A percentile compares a stretch with the other conserved stretches of the same genome.
Evolutionary conservation across 345 rosid genomes (phyloP).

Genomic region (Salix arbutifolia): DNA sequence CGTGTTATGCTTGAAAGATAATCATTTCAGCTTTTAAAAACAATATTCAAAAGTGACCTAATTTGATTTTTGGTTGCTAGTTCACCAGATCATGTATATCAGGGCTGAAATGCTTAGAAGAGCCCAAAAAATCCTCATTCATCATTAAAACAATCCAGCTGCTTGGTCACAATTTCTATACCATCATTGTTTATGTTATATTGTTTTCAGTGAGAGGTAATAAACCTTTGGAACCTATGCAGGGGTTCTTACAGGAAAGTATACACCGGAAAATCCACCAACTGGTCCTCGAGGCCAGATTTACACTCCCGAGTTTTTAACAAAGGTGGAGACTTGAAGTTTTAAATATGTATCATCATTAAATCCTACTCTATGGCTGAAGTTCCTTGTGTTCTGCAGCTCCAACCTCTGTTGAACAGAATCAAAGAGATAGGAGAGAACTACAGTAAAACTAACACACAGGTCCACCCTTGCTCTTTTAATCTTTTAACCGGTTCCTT

Average conservation of each 20-base stretch:
- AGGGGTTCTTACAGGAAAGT: conserved; percentile 95
- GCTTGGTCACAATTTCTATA: neutral
- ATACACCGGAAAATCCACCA: conserved; percentile 80
- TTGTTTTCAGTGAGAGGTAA: too few relatives aligned
- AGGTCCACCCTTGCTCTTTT: conserved; percentile 40
- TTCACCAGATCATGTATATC: neutral
- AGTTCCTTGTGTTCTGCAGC: conserved; percentile 42
- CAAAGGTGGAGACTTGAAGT: conserved; percentile 36
- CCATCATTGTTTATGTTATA: neutral
- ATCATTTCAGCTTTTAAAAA: neutral
- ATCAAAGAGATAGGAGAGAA: conserved; percentile 64
- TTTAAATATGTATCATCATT: neutral
- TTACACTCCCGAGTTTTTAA: conserved; percentile 71
- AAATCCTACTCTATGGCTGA: conserved; percentile 19
- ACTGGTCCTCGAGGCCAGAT: conserved; percentile 77
- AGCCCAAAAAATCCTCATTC: neutral
- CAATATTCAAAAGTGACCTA: neutral
- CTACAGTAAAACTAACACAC: conserved; percentile 67
- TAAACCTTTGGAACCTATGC: conserved; percentile 12
- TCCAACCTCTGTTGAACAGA: conserved; percentile 67
- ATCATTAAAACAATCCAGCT: neutral
- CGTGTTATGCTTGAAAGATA: neutral
- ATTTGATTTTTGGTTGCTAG: neutral
- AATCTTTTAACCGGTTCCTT: neutral
- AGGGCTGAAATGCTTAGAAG: neutral